Evolutionary conservation across 2,329 filamentous ascomycete species (phyloP), one percentile per base, ranked within the genome.

Genomic region (Ceratocystis ficicola): DNA sequence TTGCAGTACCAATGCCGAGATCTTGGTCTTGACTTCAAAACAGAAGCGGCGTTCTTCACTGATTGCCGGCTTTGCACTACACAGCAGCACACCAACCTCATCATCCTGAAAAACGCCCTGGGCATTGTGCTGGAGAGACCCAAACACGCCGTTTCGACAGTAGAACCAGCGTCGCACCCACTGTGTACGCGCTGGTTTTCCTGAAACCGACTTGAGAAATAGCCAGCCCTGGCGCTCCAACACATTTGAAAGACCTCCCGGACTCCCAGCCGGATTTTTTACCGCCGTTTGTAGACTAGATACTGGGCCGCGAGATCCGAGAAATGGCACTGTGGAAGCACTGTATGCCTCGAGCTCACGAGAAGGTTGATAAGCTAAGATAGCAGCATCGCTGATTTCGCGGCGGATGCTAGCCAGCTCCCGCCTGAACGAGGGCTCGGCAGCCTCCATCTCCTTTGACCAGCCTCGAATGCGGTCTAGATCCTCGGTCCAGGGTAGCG

Each of bases 11-110:
- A 96, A 86, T 62, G 87, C 94, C 69, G 89, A 89, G 72, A 90
- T 95, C 75, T 96, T 99, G 1, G 94, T 99, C 79, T 97, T 99
- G 72, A 99, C 88, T 75, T 99, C 94, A 72, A 99, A 96, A 74
- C 94, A 97, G 75, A 97, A 99, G 17, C 94, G 84, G 48, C 94
- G 85, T 72, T 99, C 94, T 75, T 99, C 94, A 70, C 90, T 86
- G 63, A 95, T 88, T 0, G 92, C 91, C 20, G 92, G 91, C 71
- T 93, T 90, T 62, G 94, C 88, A 72, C 90, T 95, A 77, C 94
- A 99, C 48, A 99, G 84, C 64, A 99, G 77, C 2, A 99, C 92
- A 50, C 94, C 94, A 68, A 96, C 95, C 76, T 95, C 91, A 72
- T 99, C 94, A 60, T 91, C 95, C 74, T 97, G 93, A 70, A 97